Evolutionary conservation across 176 grass and related monocot genomes (phyloP).

Genomic region (Miscanthus lutarioriparius): DNA sequence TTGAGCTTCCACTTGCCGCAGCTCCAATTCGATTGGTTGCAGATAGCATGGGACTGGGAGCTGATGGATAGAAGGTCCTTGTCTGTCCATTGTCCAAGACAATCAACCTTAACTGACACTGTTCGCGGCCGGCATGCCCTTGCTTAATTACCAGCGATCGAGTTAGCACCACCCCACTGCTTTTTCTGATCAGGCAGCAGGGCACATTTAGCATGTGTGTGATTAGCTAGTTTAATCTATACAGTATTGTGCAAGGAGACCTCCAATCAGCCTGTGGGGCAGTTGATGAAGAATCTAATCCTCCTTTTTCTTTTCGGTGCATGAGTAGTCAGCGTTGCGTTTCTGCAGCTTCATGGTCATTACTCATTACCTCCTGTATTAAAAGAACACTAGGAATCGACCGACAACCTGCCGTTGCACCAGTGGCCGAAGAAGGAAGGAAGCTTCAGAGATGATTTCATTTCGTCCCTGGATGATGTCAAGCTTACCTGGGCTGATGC

Average conservation of each 20-base stretch:
- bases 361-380: neutral
- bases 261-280: neutral
- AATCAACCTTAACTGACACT: conserved; percentile 27
- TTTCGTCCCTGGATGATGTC: conserved; percentile 16
- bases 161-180: neutral
- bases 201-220: conserved; percentile 31
- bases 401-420: conserved; percentile 17
- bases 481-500: conserved; percentile 38
- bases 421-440: neutral
- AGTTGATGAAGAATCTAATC: neutral
- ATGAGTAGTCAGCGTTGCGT: neutral
- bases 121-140: neutral
- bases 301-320: neutral
- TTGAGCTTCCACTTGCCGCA: conserved; percentile 20
- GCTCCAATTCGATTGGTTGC: neutral
- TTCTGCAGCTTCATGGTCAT: neutral
- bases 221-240: neutral
- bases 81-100: neutral
- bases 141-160: neutral
- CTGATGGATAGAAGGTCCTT: conserved; percentile 25
- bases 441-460: conserved; percentile 6
- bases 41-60: neutral
- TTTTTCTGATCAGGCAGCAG: neutral
- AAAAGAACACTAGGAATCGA: conserved; percentile 24
- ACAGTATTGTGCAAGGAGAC: neutral